Base-by-base conservation (phyloP, 208 protist genomes). In the Crithidia brevicula region DNA sequence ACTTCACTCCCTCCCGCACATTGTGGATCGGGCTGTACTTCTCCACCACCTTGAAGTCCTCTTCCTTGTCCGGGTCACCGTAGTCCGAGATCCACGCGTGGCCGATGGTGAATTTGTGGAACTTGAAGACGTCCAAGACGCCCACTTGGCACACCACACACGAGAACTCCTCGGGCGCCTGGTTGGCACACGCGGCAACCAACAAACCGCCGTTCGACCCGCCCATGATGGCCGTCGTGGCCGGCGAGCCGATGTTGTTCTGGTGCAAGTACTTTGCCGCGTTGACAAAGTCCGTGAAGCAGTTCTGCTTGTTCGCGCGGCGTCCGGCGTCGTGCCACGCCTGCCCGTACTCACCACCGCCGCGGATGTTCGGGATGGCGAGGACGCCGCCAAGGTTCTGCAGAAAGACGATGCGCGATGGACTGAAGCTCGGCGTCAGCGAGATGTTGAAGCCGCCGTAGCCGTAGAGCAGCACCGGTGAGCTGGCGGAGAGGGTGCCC, bases 21-120 rank as follows among this genome's bases (percentile, higher is more conserved):
- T 98, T 99, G 77, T 99, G 96, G 4, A 98, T 25, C 5, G 98
- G 98, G 50, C 93, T 98, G 80, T 98, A 98, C 77, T 91, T 89
- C 72, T 94, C 85, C 43, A 98, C 23, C 31, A 91, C 86, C 45
- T 91, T 80, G 56, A 98, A 99, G 79, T 98, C 93, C 51, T 95
- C 82, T 45, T 86, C 74, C 27, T 93, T 82, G 59, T 98, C 95
- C 27, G 95, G 91, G 74, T 97, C 63, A 60, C 96, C 95, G 77
- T 97, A 98, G 72, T 98, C 95, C 11, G 89, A 94, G 62, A 76
- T 97, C 94, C 96, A 98, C 10, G 86, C 87, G 40, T 93, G 85
- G 33, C 97, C 97, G 74, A 98, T 97, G 52, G 95, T 97, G 66
- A 98, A 98, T 75, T 97, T 97, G 82, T 98, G 93, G 74, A 97